These are phyloP conservation scores for Raddia distichophylla DNA, from an alignment of 176 grass and related monocot genomes.

Conservation along the genomic window DNA sequence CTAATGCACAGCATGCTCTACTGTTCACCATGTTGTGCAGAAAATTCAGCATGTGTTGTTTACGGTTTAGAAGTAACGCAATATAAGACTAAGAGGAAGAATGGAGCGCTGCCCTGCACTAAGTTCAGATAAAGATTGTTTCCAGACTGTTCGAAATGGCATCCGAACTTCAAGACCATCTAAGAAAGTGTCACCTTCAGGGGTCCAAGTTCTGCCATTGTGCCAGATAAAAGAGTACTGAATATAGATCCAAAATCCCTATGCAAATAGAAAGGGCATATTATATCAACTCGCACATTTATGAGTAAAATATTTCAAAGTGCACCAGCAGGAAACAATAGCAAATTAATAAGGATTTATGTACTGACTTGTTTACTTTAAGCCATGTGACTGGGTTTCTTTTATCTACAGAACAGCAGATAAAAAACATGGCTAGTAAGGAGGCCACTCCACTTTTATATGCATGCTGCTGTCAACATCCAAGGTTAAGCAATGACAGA, in stretches of 20 bases:
- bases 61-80: slow-evolving; percentile 98
- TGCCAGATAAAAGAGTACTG: slow-evolving; percentile 88
- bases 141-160: slow-evolving; percentile 95
- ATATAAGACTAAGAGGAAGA: slow-evolving; percentile 94
- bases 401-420: slow-evolving; percentile 69
- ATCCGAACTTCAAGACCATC: slow-evolving; percentile 98
- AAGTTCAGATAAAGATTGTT: slow-evolving; percentile 95
- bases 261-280: slow-evolving; percentile 26
- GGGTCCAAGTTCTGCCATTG: slow-evolving; percentile 97
- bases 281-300: slow-evolving; percentile 32
- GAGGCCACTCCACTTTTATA: too few relatives aligned
- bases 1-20: too few relatives aligned
- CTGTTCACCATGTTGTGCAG: too few relatives aligned
- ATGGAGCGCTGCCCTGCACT: slow-evolving; percentile 96
- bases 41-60: too few relatives aligned
- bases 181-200: slow-evolving; percentile 85
- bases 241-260: slow-evolving; percentile 99
- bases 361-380: slow-evolving; percentile 95
- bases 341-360: slow-evolving; percentile 20
- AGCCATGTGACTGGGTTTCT: slow-evolving; percentile 92
- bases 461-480: too few relatives aligned
- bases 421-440: too few relatives aligned
- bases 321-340: not conserved
- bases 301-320: not conserved
- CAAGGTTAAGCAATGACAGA: too few relatives aligned